phyloP scores from a whole-genome alignment of 805 yeast genomes.

The Wickerhamomyces chambardii region DNA sequence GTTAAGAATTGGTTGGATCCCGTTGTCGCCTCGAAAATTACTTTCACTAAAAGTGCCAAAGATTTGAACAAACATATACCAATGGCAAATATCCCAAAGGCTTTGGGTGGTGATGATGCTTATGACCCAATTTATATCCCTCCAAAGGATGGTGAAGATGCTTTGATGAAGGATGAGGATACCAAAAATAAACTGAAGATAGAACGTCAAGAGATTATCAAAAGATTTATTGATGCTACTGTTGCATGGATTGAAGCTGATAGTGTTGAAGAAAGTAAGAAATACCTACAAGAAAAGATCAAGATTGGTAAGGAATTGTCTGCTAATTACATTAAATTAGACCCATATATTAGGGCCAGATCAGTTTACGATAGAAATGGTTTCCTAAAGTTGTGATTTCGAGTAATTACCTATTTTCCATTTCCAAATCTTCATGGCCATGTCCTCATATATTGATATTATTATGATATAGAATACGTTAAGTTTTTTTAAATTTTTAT shows the following conservation, averaged over 20 bases:
- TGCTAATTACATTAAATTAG: slow-evolving; percentile 58
- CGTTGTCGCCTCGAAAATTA: slow-evolving; percentile 86
- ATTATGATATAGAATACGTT: too few relatives aligned
- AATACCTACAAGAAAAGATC: slow-evolving; percentile 45
- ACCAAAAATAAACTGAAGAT: slow-evolving; percentile 33
- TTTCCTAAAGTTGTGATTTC: slow-evolving; percentile 19
- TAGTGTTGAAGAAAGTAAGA: slow-evolving; percentile 36
- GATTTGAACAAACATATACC: slow-evolving; percentile 64
- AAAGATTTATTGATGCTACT: slow-evolving; percentile 55
- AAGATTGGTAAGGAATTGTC: slow-evolving; percentile 42
- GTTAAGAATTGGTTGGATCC: slow-evolving; percentile 95
- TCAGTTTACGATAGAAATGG: slow-evolving; percentile 76
- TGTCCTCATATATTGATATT: too few relatives aligned
- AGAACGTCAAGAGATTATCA: slow-evolving; percentile 47
- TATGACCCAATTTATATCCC: slow-evolving; percentile 47
- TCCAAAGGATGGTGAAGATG: slow-evolving; percentile 56
- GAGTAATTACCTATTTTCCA: too few relatives aligned
- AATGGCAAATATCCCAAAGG: slow-evolving; percentile 50
- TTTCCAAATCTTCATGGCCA: too few relatives aligned
- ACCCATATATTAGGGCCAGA: slow-evolving; percentile 76
- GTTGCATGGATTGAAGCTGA: slow-evolving; percentile 70
- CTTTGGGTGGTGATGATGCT: slow-evolving; percentile 66
- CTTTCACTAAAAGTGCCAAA: slow-evolving; percentile 62
- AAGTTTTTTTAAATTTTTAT: too few relatives aligned
- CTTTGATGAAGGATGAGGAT: slow-evolving; percentile 31